These are phyloP conservation scores for Aspergillus glaucus DNA, from an alignment of 2,329 filamentous ascomycete species.

Conservation along the genomic window DNA sequence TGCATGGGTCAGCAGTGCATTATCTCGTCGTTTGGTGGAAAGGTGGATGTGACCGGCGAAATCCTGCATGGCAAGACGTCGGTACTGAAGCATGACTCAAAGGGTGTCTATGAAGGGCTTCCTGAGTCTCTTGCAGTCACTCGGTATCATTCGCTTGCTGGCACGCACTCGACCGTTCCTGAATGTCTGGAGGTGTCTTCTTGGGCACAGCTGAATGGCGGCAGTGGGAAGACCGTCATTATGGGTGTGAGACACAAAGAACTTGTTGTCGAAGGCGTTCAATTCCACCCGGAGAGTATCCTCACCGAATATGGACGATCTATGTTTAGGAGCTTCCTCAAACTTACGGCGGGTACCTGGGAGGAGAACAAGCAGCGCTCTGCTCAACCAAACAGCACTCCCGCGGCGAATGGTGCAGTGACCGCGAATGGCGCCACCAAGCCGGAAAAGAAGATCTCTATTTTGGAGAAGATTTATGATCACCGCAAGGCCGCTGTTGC, in stretches of 20 bases:
- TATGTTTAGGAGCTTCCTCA: constrained; percentile 91
- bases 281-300: constrained; percentile 97
- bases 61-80: constrained; percentile 98
- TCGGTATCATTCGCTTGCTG: constrained; percentile 91
- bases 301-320: constrained; percentile 78
- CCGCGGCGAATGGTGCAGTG: constrained; percentile 10
- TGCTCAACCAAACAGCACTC: constrained; percentile 15
- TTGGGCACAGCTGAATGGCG: constrained; percentile 68
- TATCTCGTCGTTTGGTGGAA: constrained; percentile 84
- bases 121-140: constrained; percentile 79
- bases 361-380: constrained; percentile 58
- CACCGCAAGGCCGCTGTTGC: constrained; percentile 70
- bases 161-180: constrained; percentile 80
- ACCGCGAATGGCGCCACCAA: constrained; percentile 19
- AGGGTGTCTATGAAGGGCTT: constrained; percentile 84
- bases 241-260: constrained; percentile 96
- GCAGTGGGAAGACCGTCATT: constrained; percentile 74
- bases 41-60: constrained; percentile 87
- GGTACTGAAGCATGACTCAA: constrained; percentile 76
- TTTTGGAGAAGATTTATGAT: constrained; percentile 84
- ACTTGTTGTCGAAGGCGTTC: constrained; percentile 86
- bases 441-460: constrained; percentile 65
- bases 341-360: constrained; percentile 87
- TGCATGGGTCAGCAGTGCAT: constrained; percentile 99
- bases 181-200: constrained; percentile 82